Evolutionary conservation across 2,329 filamentous ascomycete genomes (phyloP).

Genomic region (Talaromyces sp.): DNA sequence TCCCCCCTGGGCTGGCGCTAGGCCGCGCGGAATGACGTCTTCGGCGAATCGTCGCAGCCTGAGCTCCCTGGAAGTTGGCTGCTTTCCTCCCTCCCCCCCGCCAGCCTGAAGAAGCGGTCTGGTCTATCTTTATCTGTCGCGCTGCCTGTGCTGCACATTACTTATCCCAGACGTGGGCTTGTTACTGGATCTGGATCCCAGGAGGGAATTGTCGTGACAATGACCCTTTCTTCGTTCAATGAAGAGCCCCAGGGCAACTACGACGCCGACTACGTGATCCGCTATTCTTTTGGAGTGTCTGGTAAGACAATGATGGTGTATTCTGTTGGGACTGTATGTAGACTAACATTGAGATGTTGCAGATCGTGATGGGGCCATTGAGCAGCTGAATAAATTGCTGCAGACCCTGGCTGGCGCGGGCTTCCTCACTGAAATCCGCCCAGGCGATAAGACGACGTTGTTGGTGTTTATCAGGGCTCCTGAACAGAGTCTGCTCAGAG

Average conservation of each 20-base stretch:
- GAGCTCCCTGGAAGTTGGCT: background rate
- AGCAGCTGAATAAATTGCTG: conserved; percentile 73
- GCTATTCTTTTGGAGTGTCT: conserved; percentile 65
- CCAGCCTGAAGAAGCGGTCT: background rate
- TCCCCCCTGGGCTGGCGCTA: background rate
- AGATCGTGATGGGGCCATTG: conserved; percentile 66
- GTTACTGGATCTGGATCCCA: background rate
- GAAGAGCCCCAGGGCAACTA: conserved; percentile 47
- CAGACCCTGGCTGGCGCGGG: conserved; percentile 70
- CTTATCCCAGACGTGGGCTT: background rate
- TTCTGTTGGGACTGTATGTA: background rate
- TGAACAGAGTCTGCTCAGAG: conserved; percentile 69
- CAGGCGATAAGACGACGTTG: conserved; percentile 68
- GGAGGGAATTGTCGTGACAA: conserved; percentile 10
- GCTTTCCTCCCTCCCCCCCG: background rate
- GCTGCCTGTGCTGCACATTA: background rate
- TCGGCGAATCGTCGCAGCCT: background rate
- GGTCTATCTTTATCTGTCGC: background rate
- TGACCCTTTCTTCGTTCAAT: conserved; percentile 23
- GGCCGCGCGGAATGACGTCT: background rate
- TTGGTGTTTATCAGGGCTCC: conserved; percentile 80
- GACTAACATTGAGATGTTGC: conserved; percentile 1
- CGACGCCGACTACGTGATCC: conserved; percentile 84
- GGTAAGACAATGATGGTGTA: conserved; percentile 43
- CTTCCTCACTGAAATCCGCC: conserved; percentile 79